Conservation (phyloP, 768 basidiomycete genomes). For the Tulasnella sp. region DNA sequence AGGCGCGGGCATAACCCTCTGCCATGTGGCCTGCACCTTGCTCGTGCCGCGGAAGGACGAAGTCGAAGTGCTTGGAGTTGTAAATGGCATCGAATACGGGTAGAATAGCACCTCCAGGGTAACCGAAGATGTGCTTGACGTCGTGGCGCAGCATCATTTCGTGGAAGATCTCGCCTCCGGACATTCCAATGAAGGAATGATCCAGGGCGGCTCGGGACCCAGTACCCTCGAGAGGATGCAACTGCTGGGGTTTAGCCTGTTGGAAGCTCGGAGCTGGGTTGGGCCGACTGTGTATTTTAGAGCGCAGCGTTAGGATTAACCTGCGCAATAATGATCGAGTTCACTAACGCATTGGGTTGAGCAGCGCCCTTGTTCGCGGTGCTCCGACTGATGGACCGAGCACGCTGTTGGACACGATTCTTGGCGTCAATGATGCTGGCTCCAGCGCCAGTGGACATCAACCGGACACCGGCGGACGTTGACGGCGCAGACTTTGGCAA, state of each 20-base stretch:
- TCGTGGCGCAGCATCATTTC: constrained; percentile 99
- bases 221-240: constrained; percentile 41
- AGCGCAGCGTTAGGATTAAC: not conserved
- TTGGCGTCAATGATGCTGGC: constrained; percentile 72
- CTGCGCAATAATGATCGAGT: not conserved
- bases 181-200: constrained; percentile 88
- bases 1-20: constrained; percentile 96
- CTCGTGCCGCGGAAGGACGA: constrained; percentile 94
- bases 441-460: constrained; percentile 13
- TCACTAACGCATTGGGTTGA: constrained; percentile 22
- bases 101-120: constrained; percentile 96
- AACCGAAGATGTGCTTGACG: constrained; percentile 97
- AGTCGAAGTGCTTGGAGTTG: constrained; percentile 92
- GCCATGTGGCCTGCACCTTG: constrained; percentile 99
- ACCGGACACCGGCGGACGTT: not conserved
- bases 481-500: not conserved
- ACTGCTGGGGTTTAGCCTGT: constrained; percentile 44
- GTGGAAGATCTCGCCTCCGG: constrained; percentile 97
- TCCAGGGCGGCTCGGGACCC: constrained; percentile 47
- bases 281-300: constrained; percentile 52
- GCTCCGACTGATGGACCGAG: constrained; percentile 72
- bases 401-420: constrained; percentile 76
- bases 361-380: constrained; percentile 58
- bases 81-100: constrained; percentile 99
- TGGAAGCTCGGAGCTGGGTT: constrained; percentile 58